Evolutionary conservation across 2,329 filamentous ascomycete species (phyloP).

Genomic region (Simplicillium sp.): DNA sequence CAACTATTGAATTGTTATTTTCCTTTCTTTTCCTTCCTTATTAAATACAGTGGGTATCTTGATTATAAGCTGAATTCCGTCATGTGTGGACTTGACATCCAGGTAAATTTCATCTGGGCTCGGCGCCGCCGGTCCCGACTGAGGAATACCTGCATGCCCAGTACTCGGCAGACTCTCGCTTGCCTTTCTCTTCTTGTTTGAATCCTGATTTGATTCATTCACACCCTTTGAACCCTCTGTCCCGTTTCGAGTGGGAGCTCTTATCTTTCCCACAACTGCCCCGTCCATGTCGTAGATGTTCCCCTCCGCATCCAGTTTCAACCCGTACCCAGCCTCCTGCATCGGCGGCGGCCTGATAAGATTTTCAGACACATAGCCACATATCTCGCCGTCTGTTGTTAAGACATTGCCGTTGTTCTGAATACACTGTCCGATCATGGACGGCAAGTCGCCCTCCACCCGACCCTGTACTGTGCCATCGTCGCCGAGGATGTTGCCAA

Average conservation of each 20-base stretch:
- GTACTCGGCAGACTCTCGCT: not conserved
- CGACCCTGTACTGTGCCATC: constrained; percentile 41
- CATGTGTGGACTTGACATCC: constrained; percentile 47
- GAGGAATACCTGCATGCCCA: constrained; percentile 18
- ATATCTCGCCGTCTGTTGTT: constrained; percentile 69
- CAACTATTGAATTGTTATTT: not conserved
- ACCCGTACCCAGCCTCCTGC: constrained; percentile 39
- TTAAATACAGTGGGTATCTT: constrained; percentile 48
- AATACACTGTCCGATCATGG: constrained; percentile 42
- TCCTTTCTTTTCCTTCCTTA: constrained; percentile 11
- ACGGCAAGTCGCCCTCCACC: constrained; percentile 43
- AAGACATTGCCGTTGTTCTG: constrained; percentile 43
- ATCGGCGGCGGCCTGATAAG: constrained; percentile 39
- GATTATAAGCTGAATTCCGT: constrained; percentile 48
- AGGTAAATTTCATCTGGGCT: constrained; percentile 45
- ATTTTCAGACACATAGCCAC: constrained; percentile 60
- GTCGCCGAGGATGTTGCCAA: constrained; percentile 41
- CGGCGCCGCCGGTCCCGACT: constrained; percentile 27
- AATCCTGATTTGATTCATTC: not conserved
- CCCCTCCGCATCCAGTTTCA: constrained; percentile 46
- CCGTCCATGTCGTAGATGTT: constrained; percentile 49
- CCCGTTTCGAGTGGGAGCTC: constrained; percentile 19
- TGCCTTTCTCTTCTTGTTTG: not conserved
- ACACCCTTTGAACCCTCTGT: not conserved
- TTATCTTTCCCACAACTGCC: constrained; percentile 54